Evolutionary conservation across 495 filamentous ascomycete species (phyloP).

Genomic region (Aspergillus heteromorphus): DNA sequence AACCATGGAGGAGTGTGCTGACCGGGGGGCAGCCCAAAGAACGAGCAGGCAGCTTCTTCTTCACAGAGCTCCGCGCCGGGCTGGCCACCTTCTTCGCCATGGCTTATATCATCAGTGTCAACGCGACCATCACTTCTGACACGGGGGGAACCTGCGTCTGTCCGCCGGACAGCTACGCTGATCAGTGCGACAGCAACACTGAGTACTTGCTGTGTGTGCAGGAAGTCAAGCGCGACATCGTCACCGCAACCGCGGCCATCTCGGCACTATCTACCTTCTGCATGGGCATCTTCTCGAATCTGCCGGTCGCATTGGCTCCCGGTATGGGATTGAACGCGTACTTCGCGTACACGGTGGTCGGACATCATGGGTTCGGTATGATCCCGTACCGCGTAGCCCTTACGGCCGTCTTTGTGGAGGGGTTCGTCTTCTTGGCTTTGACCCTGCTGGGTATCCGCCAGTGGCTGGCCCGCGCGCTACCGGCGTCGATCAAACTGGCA

Average conservation of each 20-base stretch:
- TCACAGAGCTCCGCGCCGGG: constrained; percentile 73
- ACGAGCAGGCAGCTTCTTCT: constrained; percentile 69
- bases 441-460: constrained; percentile 72
- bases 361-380: constrained; percentile 58
- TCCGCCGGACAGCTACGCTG: constrained; percentile 37
- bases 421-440: constrained; percentile 63
- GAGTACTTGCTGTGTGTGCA: constrained; percentile 60
- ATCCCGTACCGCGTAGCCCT: constrained; percentile 66
- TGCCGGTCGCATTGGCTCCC: constrained; percentile 70
- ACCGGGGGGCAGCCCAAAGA: constrained; percentile 44
- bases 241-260: constrained; percentile 78
- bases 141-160: constrained; percentile 75
- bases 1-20: neutral
- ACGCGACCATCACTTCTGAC: constrained; percentile 60
- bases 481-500: constrained; percentile 75
- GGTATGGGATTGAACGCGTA: constrained; percentile 85
- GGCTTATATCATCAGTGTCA: constrained; percentile 78
- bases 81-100: constrained; percentile 82
- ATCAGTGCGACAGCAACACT: constrained; percentile 48
- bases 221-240: constrained; percentile 67
- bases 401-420: constrained; percentile 80
- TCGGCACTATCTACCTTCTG: constrained; percentile 63
- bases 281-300: constrained; percentile 69
- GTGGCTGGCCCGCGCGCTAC: constrained; percentile 75
- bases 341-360: constrained; percentile 78